Conservation (phyloP, 352 stramenopile genomes). For the Plasmopara muralis region DNA sequence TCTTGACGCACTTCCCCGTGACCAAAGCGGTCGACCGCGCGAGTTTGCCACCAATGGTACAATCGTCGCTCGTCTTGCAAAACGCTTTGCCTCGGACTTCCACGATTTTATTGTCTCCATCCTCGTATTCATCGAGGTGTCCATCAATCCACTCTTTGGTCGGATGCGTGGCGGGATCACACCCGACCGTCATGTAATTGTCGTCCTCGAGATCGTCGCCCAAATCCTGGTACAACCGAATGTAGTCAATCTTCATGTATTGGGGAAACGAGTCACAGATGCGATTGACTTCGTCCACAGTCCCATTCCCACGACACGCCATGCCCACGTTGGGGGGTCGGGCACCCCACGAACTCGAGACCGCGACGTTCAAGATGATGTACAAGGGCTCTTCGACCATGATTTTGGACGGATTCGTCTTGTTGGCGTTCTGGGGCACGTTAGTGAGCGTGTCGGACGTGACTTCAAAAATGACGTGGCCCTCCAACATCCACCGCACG, state of each 20-base stretch:
- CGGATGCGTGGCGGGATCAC: conserved; percentile 35
- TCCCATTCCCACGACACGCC: conserved; percentile 21
- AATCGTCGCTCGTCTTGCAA: conserved; percentile 41
- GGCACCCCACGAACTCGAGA: conserved; percentile 71
- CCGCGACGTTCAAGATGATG: conserved; percentile 90
- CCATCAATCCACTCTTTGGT: conserved; percentile 42
- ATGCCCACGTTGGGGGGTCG: conserved; percentile 19
- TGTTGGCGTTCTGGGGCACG: conserved; percentile 26
- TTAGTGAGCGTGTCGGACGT: conserved; percentile 35
- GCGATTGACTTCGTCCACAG: conserved; percentile 25
- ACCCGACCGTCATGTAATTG: conserved; percentile 35
- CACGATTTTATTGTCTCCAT: conserved; percentile 55
- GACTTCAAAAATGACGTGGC: conserved; percentile 76
- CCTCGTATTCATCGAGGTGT: conserved; percentile 38
- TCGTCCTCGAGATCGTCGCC: conserved; percentile 22
- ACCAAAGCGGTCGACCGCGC: conserved; percentile 18
- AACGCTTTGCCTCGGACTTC: conserved; percentile 38
- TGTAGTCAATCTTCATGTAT: conserved; percentile 78
- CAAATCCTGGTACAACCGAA: conserved; percentile 80
- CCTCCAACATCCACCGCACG: conserved; percentile 55
- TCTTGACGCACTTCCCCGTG: conserved; percentile 46
- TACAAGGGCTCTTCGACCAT: conserved; percentile 91
- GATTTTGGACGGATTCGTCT: conserved; percentile 53
- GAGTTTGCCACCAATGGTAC: conserved; percentile 36
- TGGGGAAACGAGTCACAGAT: conserved; percentile 49